Percentiles rank a stretch among this genome's conserved stretches.
Evolutionary conservation across 805 yeast species (phyloP).

Genomic region (Tetrapisispora fleetii): DNA sequence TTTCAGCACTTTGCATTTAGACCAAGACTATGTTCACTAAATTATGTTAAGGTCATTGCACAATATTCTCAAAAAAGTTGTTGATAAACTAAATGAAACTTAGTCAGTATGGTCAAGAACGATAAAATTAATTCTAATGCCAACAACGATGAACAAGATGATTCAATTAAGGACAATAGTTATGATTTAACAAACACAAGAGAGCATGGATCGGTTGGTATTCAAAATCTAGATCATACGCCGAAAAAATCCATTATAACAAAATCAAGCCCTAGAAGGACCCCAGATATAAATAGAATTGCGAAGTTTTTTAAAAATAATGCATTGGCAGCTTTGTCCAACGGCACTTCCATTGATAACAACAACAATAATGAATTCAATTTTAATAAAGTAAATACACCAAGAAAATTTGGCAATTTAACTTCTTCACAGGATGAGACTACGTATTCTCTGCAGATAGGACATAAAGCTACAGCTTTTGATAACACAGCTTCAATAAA

Average conservation of each 20-base stretch:
- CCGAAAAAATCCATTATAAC: background rate
- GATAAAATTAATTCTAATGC: background rate
- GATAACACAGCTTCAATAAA: background rate
- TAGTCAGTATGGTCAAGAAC: background rate
- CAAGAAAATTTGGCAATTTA: no score
- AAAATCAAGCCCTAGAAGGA: constrained; percentile 6
- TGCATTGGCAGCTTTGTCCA: constrained; percentile 10
- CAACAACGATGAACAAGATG: background rate
- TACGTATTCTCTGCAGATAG: background rate
- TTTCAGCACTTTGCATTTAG: no score
- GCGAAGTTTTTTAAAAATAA: constrained; percentile 17
- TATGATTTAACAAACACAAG: background rate
- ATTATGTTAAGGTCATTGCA: no score
- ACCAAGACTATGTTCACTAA: no score
- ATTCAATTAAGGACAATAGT: background rate
- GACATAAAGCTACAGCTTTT: background rate
- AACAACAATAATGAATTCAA: background rate
- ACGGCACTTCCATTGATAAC: background rate
- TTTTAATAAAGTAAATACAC: background rate
- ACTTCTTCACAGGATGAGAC: background rate
- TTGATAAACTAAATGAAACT: background rate
- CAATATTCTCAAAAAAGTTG: no score
- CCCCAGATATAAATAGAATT: constrained; percentile 22
- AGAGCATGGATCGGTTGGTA: background rate
- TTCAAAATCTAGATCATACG: background rate